These are phyloP conservation scores for Plasmopara muralis DNA, from an alignment of 352 stramenopile species.

Conservation along the genomic window DNA sequence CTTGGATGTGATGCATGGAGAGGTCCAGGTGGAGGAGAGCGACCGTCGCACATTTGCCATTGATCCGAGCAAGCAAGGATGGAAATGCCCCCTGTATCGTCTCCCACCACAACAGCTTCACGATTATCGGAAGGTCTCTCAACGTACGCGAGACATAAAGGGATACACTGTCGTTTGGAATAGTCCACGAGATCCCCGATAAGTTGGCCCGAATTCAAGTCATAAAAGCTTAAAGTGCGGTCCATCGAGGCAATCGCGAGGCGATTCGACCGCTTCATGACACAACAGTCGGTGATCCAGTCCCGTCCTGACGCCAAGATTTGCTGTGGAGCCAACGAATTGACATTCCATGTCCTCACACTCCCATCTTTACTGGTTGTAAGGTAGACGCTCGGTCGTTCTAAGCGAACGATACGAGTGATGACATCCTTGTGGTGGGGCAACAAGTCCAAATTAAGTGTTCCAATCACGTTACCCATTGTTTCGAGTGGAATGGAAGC, in stretches of 20 bases:
- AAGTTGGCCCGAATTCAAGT: conserved; percentile 55
- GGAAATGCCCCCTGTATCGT: conserved; percentile 68
- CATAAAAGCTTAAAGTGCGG: conserved; percentile 67
- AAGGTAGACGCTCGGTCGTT: conserved; percentile 65
- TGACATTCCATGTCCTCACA: conserved; percentile 65
- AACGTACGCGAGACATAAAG: conserved; percentile 74
- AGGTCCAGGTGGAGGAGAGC: conserved; percentile 26
- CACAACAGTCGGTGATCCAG: conserved; percentile 72
- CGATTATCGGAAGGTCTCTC: conserved; percentile 64
- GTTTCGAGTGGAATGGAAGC: conserved; percentile 12
- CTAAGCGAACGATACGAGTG: conserved; percentile 56
- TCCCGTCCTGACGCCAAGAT: conserved; percentile 58
- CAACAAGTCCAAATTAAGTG: conserved; percentile 18
- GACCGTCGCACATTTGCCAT: conserved; percentile 63
- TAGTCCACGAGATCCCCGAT: conserved; percentile 76
- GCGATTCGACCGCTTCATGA: conserved; percentile 77
- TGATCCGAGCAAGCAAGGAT: conserved; percentile 65
- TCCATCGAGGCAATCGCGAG: conserved; percentile 79
- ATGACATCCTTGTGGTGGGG: conserved; percentile 71
- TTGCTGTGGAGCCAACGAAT: conserved; percentile 57
- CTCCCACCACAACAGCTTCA: conserved; percentile 69
- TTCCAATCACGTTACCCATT: conserved; percentile 24
- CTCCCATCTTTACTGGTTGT: conserved; percentile 72
- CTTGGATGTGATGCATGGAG: conserved; percentile 16
- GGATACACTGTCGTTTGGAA: conserved; percentile 69